These are phyloP conservation scores for Boletellus ananas DNA, from an alignment of 768 basidiomycete genomes.

Conservation along the genomic window DNA sequence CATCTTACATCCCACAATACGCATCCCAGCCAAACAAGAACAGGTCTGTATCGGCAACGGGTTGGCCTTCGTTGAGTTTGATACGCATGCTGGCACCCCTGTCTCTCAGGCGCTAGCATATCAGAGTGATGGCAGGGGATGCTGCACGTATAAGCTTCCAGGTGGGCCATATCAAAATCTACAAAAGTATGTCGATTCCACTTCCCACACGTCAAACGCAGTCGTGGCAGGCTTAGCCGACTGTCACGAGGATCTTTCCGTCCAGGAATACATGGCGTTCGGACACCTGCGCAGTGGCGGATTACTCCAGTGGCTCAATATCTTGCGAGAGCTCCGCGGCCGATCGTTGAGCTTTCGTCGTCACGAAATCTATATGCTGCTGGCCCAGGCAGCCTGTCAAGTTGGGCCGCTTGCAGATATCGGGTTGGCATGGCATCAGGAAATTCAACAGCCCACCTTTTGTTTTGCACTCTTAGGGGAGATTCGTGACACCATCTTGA, in stretches of 20 bases:
- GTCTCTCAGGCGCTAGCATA: constrained; percentile 10
- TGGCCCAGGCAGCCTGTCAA: constrained; percentile 44
- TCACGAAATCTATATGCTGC: constrained; percentile 38
- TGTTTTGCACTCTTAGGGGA: constrained; percentile 32
- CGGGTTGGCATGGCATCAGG: constrained; percentile 38
- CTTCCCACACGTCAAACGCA: constrained; percentile 39
- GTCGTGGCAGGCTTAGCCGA: constrained; percentile 40
- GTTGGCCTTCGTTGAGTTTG: constrained; percentile 29
- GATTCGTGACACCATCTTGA: constrained; percentile 28
- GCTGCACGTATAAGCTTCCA: constrained; percentile 33
- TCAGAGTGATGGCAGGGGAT: constrained; percentile 4
- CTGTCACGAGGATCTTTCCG: constrained; percentile 36
- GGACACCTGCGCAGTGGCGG: constrained; percentile 44
- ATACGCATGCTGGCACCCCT: constrained; percentile 12
- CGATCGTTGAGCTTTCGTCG: constrained; percentile 36
- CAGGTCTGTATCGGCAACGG: constrained; percentile 29
- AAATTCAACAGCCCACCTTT: constrained; percentile 33
- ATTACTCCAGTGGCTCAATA: constrained; percentile 48
- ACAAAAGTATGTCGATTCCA: constrained; percentile 34
- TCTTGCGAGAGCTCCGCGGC: constrained; percentile 39
- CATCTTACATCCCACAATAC: constrained; percentile 30
- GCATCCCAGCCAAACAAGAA: constrained; percentile 14
- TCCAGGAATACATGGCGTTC: constrained; percentile 45
- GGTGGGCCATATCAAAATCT: constrained; percentile 32
- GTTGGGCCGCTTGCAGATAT: constrained; percentile 29